Evolutionary conservation across 768 basidiomycete genomes (phyloP), one percentile per base, ranked within the genome.

Genomic region (Russula sp.): DNA sequence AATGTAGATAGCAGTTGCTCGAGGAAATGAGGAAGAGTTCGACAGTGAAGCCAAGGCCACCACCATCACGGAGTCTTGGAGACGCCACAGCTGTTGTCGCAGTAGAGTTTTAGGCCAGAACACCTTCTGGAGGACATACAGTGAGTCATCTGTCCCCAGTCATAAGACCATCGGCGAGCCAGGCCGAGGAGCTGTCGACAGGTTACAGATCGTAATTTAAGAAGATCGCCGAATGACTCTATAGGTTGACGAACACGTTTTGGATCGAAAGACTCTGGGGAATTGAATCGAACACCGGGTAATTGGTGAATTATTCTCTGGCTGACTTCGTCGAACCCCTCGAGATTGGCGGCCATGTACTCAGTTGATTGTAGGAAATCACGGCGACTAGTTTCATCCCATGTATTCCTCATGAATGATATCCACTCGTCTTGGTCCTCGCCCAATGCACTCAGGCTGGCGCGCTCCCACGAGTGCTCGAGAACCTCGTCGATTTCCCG

Each of bases 1-100:
- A 5, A 18, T 5, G 32, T 42, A 18, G 28, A 53, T 22, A 20
- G 14, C 6, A 55, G n/a, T 36, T 46, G 3, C 22, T 14, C 24
- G 18, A 67, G 42, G 50, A 40, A 2, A 50, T 16, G 50, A 67
- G 26, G 40, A 64, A 60, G 14, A 54, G 24, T 44, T 64, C 66
- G 20, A 67, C 20, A 13, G 46, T 26, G 42, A 57, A 52, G 2
- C 51, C 59, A 20, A 64, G 18, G 7, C 62, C 66, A 46, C 55
- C 62, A 11, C 60, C 32, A 26, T 36, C 16, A 24, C 32, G 44
- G 22, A 55, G 20, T 59, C 59, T 22, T 59, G 59, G 11, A 38
- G 49, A 40, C 36, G 36, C 28, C 34, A 38, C 20, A 59, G 26
- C 46, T 28, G 38, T 11, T 51, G 40, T 28, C 44, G 53, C 16